Base-by-base conservation (phyloP, 805 yeast genomes). In the Phaffomyces opuntiae region DNA sequence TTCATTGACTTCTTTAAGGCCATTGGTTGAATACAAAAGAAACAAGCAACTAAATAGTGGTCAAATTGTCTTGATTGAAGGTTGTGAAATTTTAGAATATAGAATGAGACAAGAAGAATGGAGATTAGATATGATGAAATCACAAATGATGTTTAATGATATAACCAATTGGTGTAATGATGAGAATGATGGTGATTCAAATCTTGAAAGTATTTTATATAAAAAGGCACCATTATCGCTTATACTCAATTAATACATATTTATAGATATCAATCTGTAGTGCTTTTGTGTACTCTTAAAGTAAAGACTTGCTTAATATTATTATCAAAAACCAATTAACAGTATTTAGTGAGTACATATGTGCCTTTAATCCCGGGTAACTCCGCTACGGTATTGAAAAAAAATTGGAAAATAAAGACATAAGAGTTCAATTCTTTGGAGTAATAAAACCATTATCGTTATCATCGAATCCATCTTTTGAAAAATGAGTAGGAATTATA, bases 21-120 rank as follows among this genome's bases (percentile, higher is more conserved):
- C 90, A 2, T 62, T 89, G 3, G 81, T 86, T n/a, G 74, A 74
- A 50, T 87, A 80, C 69, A 83, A 81, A 59, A 60, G 66, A 29
- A 57, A 51, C 35, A 63, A 64, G 27, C 68, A 67, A 34, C 51
- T 52, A 24, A 49, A 41, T 14, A 38, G 25, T n/a, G 69, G 72
- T 9, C 44, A 48, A 24, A 24, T 38, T 3, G 72, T 89, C 6
- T 61, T 88, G 36, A 72, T 89, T 32, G 96, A 88, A 62, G 81
- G 88, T 21, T 87, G 96, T 62, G 95, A 87, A 56, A 62, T 69
- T 3, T 66, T 87, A 39, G 82, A 82, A 56, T 59, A 66, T 17
- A 68, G 81, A 47, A 72, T 87, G 67, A 69, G 75, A 47, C 68
- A 74, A 40, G 83, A 81, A 46, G 89, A 87, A 53, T 61, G 71